These are phyloP conservation scores for Diaporthe citri DNA, from an alignment of 2,329 filamentous ascomycete genomes.

Conservation along the genomic window DNA sequence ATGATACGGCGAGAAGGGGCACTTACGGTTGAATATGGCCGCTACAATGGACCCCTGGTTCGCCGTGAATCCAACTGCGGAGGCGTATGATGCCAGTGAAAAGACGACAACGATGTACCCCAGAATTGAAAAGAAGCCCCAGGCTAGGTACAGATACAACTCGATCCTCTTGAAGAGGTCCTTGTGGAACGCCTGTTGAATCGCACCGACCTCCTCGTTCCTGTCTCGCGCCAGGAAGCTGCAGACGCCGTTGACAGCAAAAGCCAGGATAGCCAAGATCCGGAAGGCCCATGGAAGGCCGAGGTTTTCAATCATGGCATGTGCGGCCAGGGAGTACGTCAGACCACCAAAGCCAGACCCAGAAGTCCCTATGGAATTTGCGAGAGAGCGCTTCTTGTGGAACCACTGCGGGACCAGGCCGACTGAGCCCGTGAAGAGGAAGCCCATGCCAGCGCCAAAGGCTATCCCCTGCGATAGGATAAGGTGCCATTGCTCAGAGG, in stretches of 20 bases:
- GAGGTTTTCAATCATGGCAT: slow-evolving; percentile 75
- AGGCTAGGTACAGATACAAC: slow-evolving; percentile 74
- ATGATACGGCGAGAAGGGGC: slow-evolving; percentile 42
- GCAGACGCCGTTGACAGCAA: slow-evolving; percentile 73
- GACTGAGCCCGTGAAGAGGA: slow-evolving; percentile 78
- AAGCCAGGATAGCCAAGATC: slow-evolving; percentile 73
- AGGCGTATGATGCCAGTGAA: slow-evolving; percentile 79
- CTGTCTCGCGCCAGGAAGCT: slow-evolving; percentile 76
- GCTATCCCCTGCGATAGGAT: slow-evolving; percentile 80
- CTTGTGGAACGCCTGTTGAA: slow-evolving; percentile 75
- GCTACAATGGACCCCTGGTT: slow-evolving; percentile 78
- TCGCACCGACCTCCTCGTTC: slow-evolving; percentile 77
- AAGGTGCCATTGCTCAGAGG: slow-evolving; percentile 78
- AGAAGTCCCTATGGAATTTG: slow-evolving; percentile 76
- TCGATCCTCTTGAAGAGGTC: slow-evolving; percentile 71
- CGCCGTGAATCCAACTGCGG: slow-evolving; percentile 74
- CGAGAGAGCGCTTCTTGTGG: slow-evolving; percentile 73
- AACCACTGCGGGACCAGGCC: slow-evolving; percentile 83
- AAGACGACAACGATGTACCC: slow-evolving; percentile 84
- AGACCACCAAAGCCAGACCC: slow-evolving; percentile 83
- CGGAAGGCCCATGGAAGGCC: slow-evolving; percentile 77
- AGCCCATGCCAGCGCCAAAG: slow-evolving; percentile 84
- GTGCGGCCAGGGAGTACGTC: slow-evolving; percentile 74
- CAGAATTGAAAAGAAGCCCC: slow-evolving; percentile 79
- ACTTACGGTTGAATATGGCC: slow-evolving; percentile 77